These are phyloP conservation scores for Phytophthora aleatoria DNA, from an alignment of 352 stramenopile genomes.

Conservation along the genomic window DNA sequence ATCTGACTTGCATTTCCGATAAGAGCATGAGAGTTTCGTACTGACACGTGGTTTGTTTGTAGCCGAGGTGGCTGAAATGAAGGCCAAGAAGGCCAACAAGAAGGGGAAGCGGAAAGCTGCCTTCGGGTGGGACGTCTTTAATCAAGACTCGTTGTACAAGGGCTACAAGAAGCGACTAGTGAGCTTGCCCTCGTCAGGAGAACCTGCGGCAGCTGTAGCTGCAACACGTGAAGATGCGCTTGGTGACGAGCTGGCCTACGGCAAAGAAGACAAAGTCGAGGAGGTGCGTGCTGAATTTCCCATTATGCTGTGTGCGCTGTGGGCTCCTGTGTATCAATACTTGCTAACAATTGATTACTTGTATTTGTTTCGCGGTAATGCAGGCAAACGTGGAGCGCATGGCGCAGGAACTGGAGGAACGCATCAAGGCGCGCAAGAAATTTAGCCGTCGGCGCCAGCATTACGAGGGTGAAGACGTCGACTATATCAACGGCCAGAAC, in stretches of 20 bases:
- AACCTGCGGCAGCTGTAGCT: slow-evolving; percentile 8
- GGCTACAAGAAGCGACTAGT: slow-evolving; percentile 85
- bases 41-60: slow-evolving; percentile 3
- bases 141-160: slow-evolving; percentile 85
- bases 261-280: slow-evolving; percentile 55
- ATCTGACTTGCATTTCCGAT: neutral
- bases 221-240: slow-evolving; percentile 30
- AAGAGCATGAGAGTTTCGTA: neutral
- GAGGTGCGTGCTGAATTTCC: slow-evolving; percentile 39
- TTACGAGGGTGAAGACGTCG: slow-evolving; percentile 92
- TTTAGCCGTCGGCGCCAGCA: slow-evolving; percentile 79
- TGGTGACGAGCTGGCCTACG: slow-evolving; percentile 69
- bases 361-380: neutral
- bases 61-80: slow-evolving; percentile 61
- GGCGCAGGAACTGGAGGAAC: slow-evolving; percentile 72
- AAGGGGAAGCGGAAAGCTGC: slow-evolving; percentile 83
- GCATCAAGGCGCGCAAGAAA: slow-evolving; percentile 74
- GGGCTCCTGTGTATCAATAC: neutral
- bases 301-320: neutral
- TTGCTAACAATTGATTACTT: slow-evolving; percentile 4
- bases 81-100: slow-evolving; percentile 68
- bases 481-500: slow-evolving; percentile 99
- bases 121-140: slow-evolving; percentile 88
- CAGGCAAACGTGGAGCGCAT: slow-evolving; percentile 76
- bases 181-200: slow-evolving; percentile 49